Conservation (phyloP, 2,329 filamentous ascomycete genomes). For the Fusarium torreyae region DNA sequence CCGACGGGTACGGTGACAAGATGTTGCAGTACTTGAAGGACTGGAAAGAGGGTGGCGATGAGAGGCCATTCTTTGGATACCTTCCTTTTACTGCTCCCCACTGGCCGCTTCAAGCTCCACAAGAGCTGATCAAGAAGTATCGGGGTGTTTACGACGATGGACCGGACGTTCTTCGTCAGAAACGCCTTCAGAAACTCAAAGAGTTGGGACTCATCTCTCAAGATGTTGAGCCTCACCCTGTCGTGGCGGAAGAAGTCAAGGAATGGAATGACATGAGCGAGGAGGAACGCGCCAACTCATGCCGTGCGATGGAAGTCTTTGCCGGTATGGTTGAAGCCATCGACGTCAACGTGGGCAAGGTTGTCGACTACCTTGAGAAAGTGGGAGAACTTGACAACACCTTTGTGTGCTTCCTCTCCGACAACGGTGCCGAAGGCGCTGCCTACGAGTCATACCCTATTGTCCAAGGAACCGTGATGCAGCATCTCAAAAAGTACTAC, state of each 20-base stretch:
- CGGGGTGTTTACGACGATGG: background rate
- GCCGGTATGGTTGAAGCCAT: conserved; percentile 4
- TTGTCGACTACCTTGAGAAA: background rate
- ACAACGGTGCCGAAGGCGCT: conserved; percentile 4
- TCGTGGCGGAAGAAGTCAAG: background rate
- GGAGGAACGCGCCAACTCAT: background rate
- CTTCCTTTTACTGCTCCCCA: conserved; percentile 11
- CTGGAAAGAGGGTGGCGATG: background rate
- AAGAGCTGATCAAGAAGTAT: background rate
- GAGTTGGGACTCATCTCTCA: background rate
- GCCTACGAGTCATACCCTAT: background rate
- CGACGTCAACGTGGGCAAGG: background rate
- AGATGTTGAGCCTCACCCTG: background rate
- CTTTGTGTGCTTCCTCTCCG: background rate
- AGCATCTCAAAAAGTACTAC: background rate
- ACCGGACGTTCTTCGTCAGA: background rate
- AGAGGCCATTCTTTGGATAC: conserved; percentile 9
- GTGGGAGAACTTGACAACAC: background rate
- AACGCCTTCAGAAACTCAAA: background rate
- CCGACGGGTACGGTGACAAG: conserved; percentile 1
- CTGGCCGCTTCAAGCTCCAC: background rate
- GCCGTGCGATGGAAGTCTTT: background rate
- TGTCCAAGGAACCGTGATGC: background rate
- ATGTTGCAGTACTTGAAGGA: background rate
- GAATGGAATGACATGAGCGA: no score